Conservation (phyloP, 768 basidiomycete species). For the Mycena albidolilacea region DNA sequence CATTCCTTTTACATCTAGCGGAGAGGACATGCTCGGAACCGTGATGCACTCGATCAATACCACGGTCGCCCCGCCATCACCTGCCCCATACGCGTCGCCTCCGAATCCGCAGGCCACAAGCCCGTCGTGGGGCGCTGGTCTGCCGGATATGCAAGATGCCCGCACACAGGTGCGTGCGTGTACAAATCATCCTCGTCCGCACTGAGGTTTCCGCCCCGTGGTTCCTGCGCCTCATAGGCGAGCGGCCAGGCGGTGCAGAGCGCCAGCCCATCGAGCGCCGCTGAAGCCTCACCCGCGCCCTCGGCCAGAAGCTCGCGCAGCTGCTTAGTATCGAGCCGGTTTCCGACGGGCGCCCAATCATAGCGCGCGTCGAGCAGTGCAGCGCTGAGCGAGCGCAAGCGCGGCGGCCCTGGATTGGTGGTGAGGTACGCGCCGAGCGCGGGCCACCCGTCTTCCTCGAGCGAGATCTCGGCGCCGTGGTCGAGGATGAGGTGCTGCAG, state of each 20-base stretch:
- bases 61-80: neutral
- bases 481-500: conserved; percentile 33
- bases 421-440: conserved; percentile 17
- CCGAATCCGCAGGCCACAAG: conserved; percentile 14
- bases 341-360: neutral
- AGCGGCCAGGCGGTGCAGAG: conserved; percentile 28
- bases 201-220: too few relatives aligned
- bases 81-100: neutral
- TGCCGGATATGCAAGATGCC: conserved; percentile 18
- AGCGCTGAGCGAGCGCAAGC: conserved; percentile 23
- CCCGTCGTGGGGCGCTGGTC: conserved; percentile 29
- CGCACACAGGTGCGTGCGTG: conserved; percentile 16
- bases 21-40: too few relatives aligned
- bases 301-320: conserved; percentile 6
- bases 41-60: neutral
- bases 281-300: neutral
- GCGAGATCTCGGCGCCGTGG: conserved; percentile 17
- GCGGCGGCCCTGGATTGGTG: neutral
- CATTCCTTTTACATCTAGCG: too few relatives aligned
- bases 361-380: conserved; percentile 12
- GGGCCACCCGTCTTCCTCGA: conserved; percentile 5
- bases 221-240: neutral
- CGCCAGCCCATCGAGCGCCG: neutral
- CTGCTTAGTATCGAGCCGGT: neutral
- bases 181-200: conserved; percentile 10